These are phyloP conservation scores for Zoysia japonica DNA, from an alignment of 176 grass and related monocot genomes.

Conservation along the genomic window DNA sequence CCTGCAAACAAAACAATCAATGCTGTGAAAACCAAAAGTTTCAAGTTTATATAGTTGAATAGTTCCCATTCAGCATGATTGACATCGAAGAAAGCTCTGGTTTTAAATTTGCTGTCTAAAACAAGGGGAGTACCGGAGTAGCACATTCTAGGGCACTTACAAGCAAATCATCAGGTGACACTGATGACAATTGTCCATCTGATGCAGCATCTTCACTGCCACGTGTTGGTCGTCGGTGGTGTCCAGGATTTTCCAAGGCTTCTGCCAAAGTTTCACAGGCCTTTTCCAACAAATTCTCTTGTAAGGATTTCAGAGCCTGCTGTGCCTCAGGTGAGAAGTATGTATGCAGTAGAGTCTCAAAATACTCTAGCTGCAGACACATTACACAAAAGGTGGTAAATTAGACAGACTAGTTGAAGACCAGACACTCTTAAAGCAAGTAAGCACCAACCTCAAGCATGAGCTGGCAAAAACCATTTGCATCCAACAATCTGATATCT, in stretches of 20 bases:
- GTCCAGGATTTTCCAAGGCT: slow-evolving; percentile 75
- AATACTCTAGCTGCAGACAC: slow-evolving; percentile 85
- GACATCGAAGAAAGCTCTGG: not conserved
- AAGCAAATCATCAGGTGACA: slow-evolving; percentile 97
- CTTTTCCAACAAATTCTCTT: slow-evolving; percentile 92
- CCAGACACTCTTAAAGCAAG: slow-evolving; percentile 29
- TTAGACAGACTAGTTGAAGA: slow-evolving; percentile 22
- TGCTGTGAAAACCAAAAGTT: not conserved
- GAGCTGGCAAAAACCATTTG: slow-evolving; percentile 96
- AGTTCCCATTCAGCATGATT: not conserved
- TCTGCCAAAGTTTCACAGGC: slow-evolving; percentile 84
- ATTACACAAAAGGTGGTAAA: slow-evolving; percentile 17
- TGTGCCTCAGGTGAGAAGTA: slow-evolving; percentile 82
- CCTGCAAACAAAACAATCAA: slow-evolving; percentile 42
- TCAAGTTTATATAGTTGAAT: not conserved
- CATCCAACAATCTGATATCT: slow-evolving; percentile 73
- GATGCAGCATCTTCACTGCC: slow-evolving; percentile 89
- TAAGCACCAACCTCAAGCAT: slow-evolving; percentile 82
- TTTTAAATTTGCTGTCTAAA: slow-evolving; percentile 3
- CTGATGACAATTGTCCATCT: slow-evolving; percentile 68
- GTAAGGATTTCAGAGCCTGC: slow-evolving; percentile 82
- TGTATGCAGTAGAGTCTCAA: slow-evolving; percentile 70
- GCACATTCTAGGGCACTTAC: slow-evolving; percentile 53
- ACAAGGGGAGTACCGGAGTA: not conserved
- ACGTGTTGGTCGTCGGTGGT: slow-evolving; percentile 75